Base-by-base conservation (phyloP, 108 stramenopile genomes). In the Stephanodiscus minutulus region DNA sequence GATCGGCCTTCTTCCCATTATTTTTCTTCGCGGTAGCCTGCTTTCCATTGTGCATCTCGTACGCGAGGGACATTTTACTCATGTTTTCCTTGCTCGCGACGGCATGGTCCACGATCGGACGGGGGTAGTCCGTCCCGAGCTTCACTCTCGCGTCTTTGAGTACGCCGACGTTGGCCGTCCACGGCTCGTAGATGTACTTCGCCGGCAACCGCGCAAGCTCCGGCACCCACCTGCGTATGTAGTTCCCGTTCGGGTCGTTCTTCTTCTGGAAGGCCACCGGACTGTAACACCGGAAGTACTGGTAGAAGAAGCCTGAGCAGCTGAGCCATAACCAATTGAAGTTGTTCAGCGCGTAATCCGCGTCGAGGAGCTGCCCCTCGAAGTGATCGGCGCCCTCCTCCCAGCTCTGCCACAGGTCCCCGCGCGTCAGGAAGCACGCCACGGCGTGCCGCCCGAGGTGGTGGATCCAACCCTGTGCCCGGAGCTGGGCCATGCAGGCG, bases 241-340 rank as follows among this genome's bases (percentile, higher is more conserved):
- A 98, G 33, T 81, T 68, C 0, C 97, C 98, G 31, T 89, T 72
- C 1, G 86, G 77, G 69, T 98, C 97, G 31, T 91, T 97, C 87
- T 98, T 96, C 75, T 96, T 96, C 28, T 87, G 87, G 72, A 96
- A 97, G 0, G 92, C 78, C 15, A 97, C 73, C 6, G 98, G 98
- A 44, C 83, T 86, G 70, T 99, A 98, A 74, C 95, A 96, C 28
- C 98, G 93, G 72, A 96, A 97, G 79, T 97, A 97, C 69, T 98
- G 97, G 70, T 89, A 88, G 54, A 96, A 96, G 85, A 89, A 89
- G 3, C 88, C 95, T 27, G 83, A 82, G 57, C 96, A 96, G 22
- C 82, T 83, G 22, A 99, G 82, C 97, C 98, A 98, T 65, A 93
- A 82, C 97, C 98, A 98, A 72, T 98, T 99, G 84, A 93, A 97